Conservation (phyloP, 805 yeast species). For the Brettanomyces nanus region DNA sequence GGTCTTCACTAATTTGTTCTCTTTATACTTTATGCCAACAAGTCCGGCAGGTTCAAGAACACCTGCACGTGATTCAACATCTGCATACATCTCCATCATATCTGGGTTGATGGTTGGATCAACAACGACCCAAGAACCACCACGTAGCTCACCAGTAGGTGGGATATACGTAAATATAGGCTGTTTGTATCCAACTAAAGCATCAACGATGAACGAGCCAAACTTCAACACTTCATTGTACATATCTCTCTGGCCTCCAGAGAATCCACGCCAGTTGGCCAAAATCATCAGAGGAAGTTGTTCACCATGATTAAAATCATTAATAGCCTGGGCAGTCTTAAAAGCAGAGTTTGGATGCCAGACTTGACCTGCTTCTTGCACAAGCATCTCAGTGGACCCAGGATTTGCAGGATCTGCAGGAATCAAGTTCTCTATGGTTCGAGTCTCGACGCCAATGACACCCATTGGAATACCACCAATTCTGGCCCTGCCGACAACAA, state of each 20-base stretch:
- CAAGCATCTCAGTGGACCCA: conserved; percentile 75
- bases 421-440: conserved; percentile 76
- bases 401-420: conserved; percentile 99
- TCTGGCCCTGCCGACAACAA: conserved; percentile 97
- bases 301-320: conserved; percentile 97
- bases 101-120: conserved; percentile 96
- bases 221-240: conserved; percentile 95
- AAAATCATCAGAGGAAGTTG: conserved; percentile 93
- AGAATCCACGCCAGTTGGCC: conserved; percentile 99
- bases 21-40: conserved; percentile 97
- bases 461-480: conserved; percentile 99
- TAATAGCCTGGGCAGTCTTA: conserved; percentile 98
- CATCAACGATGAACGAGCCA: conserved; percentile 96
- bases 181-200: conserved; percentile 90
- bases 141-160: conserved; percentile 97
- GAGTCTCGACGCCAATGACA: conserved; percentile 93
- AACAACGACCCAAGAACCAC: conserved; percentile 99
- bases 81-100: conserved; percentile 99
- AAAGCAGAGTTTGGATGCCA: conserved; percentile 99
- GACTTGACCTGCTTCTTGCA: conserved; percentile 98
- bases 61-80: conserved; percentile 92
- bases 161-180: conserved; percentile 97
- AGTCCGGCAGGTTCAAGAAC: conserved; percentile 98
- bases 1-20: conserved; percentile 83
- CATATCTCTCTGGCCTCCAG: conserved; percentile 99